phyloP scores from a whole-genome alignment of 2,329 filamentous ascomycete genomes.

The Trichoderma harzianum region DNA sequence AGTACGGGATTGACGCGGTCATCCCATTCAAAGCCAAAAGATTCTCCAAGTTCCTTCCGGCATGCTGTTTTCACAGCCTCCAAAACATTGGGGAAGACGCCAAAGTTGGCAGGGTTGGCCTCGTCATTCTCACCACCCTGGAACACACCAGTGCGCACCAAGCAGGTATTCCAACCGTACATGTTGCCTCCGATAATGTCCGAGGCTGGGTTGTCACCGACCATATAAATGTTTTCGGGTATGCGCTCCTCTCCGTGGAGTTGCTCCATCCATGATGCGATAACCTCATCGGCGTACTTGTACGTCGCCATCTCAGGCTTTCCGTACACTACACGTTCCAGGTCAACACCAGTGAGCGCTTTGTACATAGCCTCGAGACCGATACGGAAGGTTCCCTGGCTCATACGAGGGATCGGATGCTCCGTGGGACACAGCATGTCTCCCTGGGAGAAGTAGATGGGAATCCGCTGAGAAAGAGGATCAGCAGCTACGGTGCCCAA shows the following conservation, averaged over 20 bases:
- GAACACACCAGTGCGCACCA: constrained; percentile 12
- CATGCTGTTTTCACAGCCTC: constrained; percentile 4
- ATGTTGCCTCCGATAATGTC: constrained; percentile 11
- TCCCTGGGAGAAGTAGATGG: constrained; percentile 9
- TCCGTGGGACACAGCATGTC: constrained; percentile 9
- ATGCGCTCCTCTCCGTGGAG: constrained; percentile 11
- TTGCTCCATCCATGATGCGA: constrained; percentile 12
- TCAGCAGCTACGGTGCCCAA: neutral
- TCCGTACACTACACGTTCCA: constrained; percentile 11
- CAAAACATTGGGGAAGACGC: constrained; percentile 4
- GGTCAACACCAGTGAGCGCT: constrained; percentile 1
- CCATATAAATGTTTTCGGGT: constrained; percentile 10
- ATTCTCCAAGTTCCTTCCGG: constrained; percentile 3
- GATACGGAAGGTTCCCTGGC: constrained; percentile 9
- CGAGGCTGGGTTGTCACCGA: constrained; percentile 8
- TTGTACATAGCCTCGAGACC: constrained; percentile 11
- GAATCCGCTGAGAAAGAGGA: constrained; percentile 6
- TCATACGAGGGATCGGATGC: constrained; percentile 5
- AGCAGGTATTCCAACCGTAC: constrained; percentile 12
- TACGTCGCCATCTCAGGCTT: constrained; percentile 11
- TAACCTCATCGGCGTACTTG: constrained; percentile 7
- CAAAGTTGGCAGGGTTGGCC: constrained; percentile 13
- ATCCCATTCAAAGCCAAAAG: constrained; percentile 6
- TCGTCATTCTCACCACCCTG: constrained; percentile 8
- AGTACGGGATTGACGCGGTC: constrained; percentile 6